Evolutionary conservation across 768 basidiomycete species (phyloP).

Genomic region (Nevesoporus exiguus): DNA sequence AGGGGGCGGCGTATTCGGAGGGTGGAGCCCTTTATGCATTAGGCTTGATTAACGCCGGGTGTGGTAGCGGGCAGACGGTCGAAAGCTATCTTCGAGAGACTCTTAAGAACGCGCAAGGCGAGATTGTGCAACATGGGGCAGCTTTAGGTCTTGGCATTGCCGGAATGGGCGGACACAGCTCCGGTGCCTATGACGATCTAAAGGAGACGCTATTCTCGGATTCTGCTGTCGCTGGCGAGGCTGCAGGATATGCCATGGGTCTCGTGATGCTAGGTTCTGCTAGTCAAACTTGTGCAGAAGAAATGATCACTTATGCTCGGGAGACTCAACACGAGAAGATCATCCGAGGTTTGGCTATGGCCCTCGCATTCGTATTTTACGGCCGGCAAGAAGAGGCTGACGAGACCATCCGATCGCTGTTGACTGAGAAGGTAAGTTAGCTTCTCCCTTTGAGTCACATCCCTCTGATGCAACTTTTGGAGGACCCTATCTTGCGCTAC

Average conservation of each 20-base stretch:
- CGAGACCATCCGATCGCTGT: constrained; percentile 67
- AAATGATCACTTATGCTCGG: constrained; percentile 94
- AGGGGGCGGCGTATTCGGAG: constrained; percentile 85
- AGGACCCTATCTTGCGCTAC: constrained; percentile 97
- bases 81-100: constrained; percentile 77
- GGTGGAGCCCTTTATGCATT: constrained; percentile 95
- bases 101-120: constrained; percentile 69
- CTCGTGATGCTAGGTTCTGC: constrained; percentile 97
- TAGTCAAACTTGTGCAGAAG: constrained; percentile 71
- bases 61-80: constrained; percentile 65
- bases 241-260: constrained; percentile 96
- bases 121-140: constrained; percentile 95
- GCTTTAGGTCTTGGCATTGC: constrained; percentile 96
- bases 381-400: constrained; percentile 93
- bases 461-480: constrained; percentile 10
- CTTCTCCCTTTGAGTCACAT: background rate
- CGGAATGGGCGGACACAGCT: constrained; percentile 87
- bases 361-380: constrained; percentile 89
- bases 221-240: constrained; percentile 94
- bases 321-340: constrained; percentile 99
- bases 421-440: constrained; percentile 78
- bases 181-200: constrained; percentile 88
- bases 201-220: constrained; percentile 89
- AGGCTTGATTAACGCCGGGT: constrained; percentile 91
- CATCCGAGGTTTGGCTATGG: constrained; percentile 91